Base-by-base conservation (phyloP, 805 yeast genomes). In the Hanseniaspora taiwanica region DNA sequence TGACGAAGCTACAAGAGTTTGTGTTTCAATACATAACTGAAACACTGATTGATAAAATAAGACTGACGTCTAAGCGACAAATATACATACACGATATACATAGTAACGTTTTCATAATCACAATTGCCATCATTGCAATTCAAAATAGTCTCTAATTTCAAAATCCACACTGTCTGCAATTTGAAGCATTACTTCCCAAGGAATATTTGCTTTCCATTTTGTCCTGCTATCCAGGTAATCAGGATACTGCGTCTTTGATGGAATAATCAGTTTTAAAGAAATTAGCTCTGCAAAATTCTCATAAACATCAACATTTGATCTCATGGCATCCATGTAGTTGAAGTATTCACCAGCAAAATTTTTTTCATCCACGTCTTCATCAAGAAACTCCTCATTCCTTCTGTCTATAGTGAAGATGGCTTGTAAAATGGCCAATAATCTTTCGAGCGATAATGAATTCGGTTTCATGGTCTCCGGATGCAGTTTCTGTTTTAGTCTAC, bases 181-280 rank as follows among this genome's bases (percentile, higher is more conserved):
- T 37, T 68, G 66, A 45, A 69, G 68, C 9, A 81, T 70, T 6
- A 74, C 67, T 25, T 69, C 69, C 81, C 84, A 85, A 33, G 75
- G 69, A 7, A 80, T 74, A 50, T 81, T 82, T 45, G 84, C 76
- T 53, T 72, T 78, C 94, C 94, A 86, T 50, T 78, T 73, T 1
- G 81, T 71, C 42, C 74, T 72, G 16, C 85, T 74, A 40, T 75
- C 79, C 33, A 85, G 59, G 19, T 71, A 69, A 51, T 80, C 86
- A 12, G 56, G 52, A 35, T 59, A 60, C 55, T 59, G 47, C 48
- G 64, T 44, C 46, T 66, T 46, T 48, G 69, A 55, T 52, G 68
- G 51, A 8, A 67, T 55, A 12, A 73, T 46, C 42, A 78, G 53
- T 25, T 76, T 76, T 47, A 76, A 64, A 0, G 79, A 63, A 20